Percentiles rank a stretch among this genome's conserved stretches.
Conservation (phyloP, 371 early-diverging fungal species). For the Mucor indicus region DNA sequence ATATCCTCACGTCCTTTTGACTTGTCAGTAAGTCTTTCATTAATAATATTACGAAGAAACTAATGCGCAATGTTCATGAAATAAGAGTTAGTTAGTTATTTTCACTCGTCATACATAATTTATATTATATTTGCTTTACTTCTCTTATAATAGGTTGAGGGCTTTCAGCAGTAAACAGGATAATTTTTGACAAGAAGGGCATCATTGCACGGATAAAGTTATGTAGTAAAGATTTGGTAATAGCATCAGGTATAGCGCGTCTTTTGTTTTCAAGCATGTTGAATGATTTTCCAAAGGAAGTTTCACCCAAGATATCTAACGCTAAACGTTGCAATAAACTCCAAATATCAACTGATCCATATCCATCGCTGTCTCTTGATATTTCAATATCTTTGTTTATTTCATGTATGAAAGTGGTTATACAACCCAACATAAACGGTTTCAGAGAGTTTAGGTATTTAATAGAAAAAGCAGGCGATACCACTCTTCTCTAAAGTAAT, state of each 20-base stretch:
- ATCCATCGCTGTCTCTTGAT: background rate
- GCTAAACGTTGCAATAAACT: slow-evolving; percentile 31
- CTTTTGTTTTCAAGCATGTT: slow-evolving; percentile 39
- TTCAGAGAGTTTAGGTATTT: slow-evolving; percentile 40
- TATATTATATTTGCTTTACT: no score
- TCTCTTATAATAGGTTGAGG: no score
- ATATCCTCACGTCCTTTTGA: slow-evolving; percentile 33
- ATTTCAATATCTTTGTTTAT: slow-evolving; percentile 13
- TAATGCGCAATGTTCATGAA: no score
- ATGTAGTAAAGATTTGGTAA: slow-evolving; percentile 1
- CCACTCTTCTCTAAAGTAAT: slow-evolving; percentile 40
- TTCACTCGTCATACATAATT: no score
- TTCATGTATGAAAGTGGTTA: slow-evolving; percentile 13
- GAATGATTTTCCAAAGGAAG: slow-evolving; percentile 49
- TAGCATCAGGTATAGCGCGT: slow-evolving; percentile 30
- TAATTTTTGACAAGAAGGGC: slow-evolving; percentile 10
- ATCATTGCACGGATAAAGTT: slow-evolving; percentile 2
- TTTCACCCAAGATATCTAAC: slow-evolving; percentile 49
- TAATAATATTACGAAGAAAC: slow-evolving; percentile 29
- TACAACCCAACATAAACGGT: slow-evolving; percentile 21
- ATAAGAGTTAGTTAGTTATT: no score
- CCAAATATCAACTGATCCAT: slow-evolving; percentile 32
- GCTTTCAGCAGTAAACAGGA: no score
- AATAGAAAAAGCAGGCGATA: slow-evolving; percentile 45
- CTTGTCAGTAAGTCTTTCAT: slow-evolving; percentile 18